Evolutionary conservation across 2,329 filamentous ascomycete species (phyloP).

Genomic region (Fusarium sp.): DNA sequence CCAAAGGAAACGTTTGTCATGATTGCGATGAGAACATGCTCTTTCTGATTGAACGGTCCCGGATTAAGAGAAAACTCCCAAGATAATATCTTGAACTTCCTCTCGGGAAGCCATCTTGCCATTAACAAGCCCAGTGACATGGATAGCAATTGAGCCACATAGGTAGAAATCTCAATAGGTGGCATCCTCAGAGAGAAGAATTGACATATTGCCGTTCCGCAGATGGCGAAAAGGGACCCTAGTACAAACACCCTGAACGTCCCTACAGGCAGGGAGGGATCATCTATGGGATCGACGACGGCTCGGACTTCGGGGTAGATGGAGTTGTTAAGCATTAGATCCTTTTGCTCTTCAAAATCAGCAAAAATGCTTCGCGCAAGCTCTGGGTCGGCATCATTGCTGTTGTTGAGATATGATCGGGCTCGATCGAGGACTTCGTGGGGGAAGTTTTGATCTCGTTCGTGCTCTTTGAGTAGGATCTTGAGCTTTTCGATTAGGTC

Average conservation of each 20-base stretch:
- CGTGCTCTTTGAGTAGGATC: slow-evolving; percentile 51
- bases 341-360: slow-evolving; percentile 33
- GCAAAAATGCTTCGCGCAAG: slow-evolving; percentile 28
- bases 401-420: slow-evolving; percentile 49
- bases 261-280: slow-evolving; percentile 50
- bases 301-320: slow-evolving; percentile 55
- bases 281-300: slow-evolving; percentile 55
- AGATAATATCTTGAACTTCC: neutral
- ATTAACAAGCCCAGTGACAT: slow-evolving; percentile 50
- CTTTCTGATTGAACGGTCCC: slow-evolving; percentile 61
- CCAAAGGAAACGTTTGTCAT: slow-evolving; percentile 61
- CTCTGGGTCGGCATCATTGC: slow-evolving; percentile 25
- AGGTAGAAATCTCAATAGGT: slow-evolving; percentile 50
- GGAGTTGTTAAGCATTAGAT: slow-evolving; percentile 48
- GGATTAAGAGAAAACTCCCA: slow-evolving; percentile 53
- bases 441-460: slow-evolving; percentile 58
- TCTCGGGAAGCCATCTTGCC: slow-evolving; percentile 37
- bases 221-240: slow-evolving; percentile 49
- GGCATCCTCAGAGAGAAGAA: slow-evolving; percentile 55
- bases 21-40: slow-evolving; percentile 62
- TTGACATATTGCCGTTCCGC: slow-evolving; percentile 40
- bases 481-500: slow-evolving; percentile 15
- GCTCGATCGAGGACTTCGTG: slow-evolving; percentile 51
- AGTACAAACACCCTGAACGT: slow-evolving; percentile 53
- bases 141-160: slow-evolving; percentile 52